Base-by-base conservation (phyloP, 495 filamentous ascomycete genomes). In the Lophium mytilinum region DNA sequence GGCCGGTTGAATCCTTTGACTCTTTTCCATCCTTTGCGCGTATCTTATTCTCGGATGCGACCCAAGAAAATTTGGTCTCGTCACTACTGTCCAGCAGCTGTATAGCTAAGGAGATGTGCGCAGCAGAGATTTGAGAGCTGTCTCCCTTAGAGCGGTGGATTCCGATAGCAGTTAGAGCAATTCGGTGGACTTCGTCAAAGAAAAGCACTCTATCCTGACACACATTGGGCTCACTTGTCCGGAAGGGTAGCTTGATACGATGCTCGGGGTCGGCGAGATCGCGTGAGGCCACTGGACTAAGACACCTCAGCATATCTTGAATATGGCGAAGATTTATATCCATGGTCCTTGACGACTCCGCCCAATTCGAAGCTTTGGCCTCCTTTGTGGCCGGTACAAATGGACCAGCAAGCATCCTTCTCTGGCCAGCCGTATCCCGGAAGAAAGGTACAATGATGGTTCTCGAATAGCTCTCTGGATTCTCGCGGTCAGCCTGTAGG, bases 301-400 rank as follows among this genome's bases (percentile, higher is more conserved):
- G 69, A 11, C 74, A 70, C 37, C 69, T 72, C 15, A 85, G 68
- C 82, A 90, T 86, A 56, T 80, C 78, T 57, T 82, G 78, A 6
- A 90, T 67, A 69, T 90, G 84, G 2, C 86, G 78, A 24, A 86
- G 73, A 63, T 90, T 90, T 47, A 88, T 84, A 19, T 76, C 74
- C 54, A 75, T 64, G 10, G 77, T 84, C 37, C 81, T 48, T 24
- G 8, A 14, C 45, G 33, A 24, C 21, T 24, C 45, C 56, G 71
- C 76, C 50, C 74, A 73, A 3, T 45, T 77, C 7, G 63, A 50
- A 47, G 81, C 74, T 15, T 62, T 61, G n/a, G 64, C 68, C 64
- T 63, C 64, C 71, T 7, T 42, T 11, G 15, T 15, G n/a, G 35
- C 18, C 71, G 45, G 71, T 63, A 1, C 75, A 78, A 4, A 71